Evolutionary conservation across 2,329 filamentous ascomycete species (phyloP), one percentile per base, ranked within the genome.

Genomic region (Septoria petroselini): DNA sequence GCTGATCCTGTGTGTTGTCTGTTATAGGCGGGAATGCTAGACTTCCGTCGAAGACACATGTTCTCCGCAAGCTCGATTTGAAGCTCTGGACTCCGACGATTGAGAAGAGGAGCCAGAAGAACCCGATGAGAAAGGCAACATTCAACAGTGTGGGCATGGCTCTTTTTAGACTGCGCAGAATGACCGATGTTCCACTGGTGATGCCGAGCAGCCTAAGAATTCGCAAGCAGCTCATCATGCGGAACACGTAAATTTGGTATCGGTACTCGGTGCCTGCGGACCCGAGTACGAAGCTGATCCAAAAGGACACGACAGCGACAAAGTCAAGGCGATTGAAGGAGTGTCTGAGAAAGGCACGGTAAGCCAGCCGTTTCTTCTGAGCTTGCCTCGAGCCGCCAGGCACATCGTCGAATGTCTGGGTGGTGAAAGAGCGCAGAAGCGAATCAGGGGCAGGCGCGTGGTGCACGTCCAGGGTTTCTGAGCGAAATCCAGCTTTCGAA

Each of bases 11-110:
- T 2, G 55, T 57, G 50, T 57, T 53, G 42, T 56, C 50, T 6
- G 75, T 72, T 7, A 70, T 68, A 2, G 49, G 37, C 1, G 60
- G 57, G 15, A 48, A 41, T 8, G 53, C 55, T 27, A 46, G 45
- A 23, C 80, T 68, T 7, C 63, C 62, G 76, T 84, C 76, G 9
- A 76, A 55, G 18, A 52, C 72, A 51, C 75, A 78, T 11, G 67
- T 71, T 30, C 75, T 69, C 34, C 73, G 65, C 11, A 76, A 63
- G 58, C 75, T 77, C 37, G 74, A 75, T 53, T 78, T 77, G 69
- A 98, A 98, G 70, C 88, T 95, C 68, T 98, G 94, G 17, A 98
- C 86, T 4, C 93, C 94, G 51, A 98, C 84, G 55, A 98, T 96
- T 30, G 90, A 93, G 71, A 98, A 98, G 8, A 97, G 73, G 34